Percentiles rank a stretch among this genome's conserved stretches.
phyloP scores from a whole-genome alignment of 768 basidiomycete species.

The Tremella fuciformis region DNA sequence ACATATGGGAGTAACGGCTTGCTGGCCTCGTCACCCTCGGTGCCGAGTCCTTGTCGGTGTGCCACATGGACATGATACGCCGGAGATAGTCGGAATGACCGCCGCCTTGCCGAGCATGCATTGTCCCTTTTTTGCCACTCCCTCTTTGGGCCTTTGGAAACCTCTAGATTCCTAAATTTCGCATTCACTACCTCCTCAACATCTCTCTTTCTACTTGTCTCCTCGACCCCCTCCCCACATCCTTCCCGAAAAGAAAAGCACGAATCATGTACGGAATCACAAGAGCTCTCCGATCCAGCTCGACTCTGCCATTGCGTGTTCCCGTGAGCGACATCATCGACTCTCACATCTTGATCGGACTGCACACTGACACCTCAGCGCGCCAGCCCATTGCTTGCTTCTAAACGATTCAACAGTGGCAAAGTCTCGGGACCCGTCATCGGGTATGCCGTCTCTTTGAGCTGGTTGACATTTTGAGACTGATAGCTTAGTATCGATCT shows the following conservation, averaged over 20 bases:
- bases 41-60: too few relatives aligned
- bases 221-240: not conserved
- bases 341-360: too few relatives aligned
- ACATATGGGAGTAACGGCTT: too few relatives aligned
- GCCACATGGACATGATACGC: not conserved
- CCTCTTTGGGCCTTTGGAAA: not conserved
- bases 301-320: constrained; percentile 7
- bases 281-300: constrained; percentile 15
- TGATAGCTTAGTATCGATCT: constrained; percentile 79
- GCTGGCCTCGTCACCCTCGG: too few relatives aligned
- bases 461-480: constrained; percentile 55
- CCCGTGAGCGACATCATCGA: not conserved
- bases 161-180: constrained; percentile 2
- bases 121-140: not conserved
- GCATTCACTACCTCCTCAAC: not conserved
- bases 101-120: not conserved
- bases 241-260: not conserved
- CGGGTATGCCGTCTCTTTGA: constrained; percentile 24
- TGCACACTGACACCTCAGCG: constrained; percentile 12
- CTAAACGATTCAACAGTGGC: constrained; percentile 87
- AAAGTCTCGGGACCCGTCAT: constrained; percentile 67
- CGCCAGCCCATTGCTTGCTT: constrained; percentile 50
- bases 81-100: constrained; percentile 1
- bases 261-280: constrained; percentile 22
- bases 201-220: not conserved